Evolutionary conservation across 176 grass and related monocot species (phyloP), one percentile per base, ranked within the genome.

Genomic region (Aegilops bicornis): DNA sequence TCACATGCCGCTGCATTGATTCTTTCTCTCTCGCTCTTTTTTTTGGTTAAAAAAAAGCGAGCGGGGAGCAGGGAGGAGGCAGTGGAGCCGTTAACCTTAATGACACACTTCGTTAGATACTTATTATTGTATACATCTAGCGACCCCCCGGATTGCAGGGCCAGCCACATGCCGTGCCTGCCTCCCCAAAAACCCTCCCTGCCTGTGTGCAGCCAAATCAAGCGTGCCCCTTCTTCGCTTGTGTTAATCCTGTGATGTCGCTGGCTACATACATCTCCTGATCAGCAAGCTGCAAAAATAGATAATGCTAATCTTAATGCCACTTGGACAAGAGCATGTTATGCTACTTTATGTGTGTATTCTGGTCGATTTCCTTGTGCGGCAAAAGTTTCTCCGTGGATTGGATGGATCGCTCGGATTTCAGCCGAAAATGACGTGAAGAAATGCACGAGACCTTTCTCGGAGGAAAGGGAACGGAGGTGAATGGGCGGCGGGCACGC

Each of bases 1-100:
- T 72, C 84, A 87, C 84, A 83, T 87, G 84, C 58, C 80, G 30
- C 47, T 77, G 74, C 74, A 77, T 62, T 68, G 84, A 74, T 90
- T 83, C 80, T 67, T 76, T 52, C 72, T 30, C 14, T 20, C 56
- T 20, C 0, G 8, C 12, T 10, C 11, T 32, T 7, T 17, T 39
- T 33, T 27, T 27, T 27, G 27, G 27, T 27, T 27, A 27, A 27
- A 27, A 27, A 27, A 27, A 27, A 27, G 27, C 27, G 27, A 27
- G 27, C 40, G 79, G 8, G 16, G 58, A 84, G 20, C n/a, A 40
- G 48, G 58, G 56, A 59, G 59, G 56, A 23, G 47, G 23, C 52
- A 67, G 61, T 87, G 84, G 79, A 78, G 79, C 84, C 88, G 72
- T 64, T 77, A 7, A 84, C 58, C 70, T 75, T 64, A 84, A 76